Evolutionary conservation across 1,284 basidiomycete genomes (phyloP).

Genomic region (Irpex lacteus): DNA sequence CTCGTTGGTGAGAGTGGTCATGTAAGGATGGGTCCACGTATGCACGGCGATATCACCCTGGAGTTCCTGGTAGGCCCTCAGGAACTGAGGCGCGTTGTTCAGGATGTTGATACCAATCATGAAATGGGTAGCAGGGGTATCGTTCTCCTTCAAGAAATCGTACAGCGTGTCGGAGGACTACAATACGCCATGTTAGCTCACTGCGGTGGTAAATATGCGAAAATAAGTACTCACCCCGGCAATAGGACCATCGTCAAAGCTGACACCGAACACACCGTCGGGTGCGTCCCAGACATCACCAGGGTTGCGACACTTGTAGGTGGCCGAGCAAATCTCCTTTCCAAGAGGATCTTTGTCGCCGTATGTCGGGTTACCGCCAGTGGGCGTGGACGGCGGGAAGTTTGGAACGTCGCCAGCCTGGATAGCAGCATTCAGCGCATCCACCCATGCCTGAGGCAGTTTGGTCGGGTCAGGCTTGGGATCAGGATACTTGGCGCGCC

Average conservation of each 20-base stretch:
- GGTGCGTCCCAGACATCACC: conserved; percentile 75
- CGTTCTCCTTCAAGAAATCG: conserved; percentile 58
- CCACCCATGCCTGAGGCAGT: conserved; percentile 63
- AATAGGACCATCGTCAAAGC: conserved; percentile 82
- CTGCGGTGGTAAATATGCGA: not conserved
- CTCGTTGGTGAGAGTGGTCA: conserved; percentile 73
- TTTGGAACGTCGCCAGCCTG: conserved; percentile 72
- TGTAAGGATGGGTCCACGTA: conserved; percentile 80
- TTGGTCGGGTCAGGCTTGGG: conserved; percentile 38
- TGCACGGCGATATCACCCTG: conserved; percentile 73
- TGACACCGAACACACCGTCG: conserved; percentile 50
- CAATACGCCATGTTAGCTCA: conserved; percentile 11
- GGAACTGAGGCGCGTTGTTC: conserved; percentile 51
- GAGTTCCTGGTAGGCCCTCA: conserved; percentile 45
- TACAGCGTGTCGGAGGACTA: conserved; percentile 40
- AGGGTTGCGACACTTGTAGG: conserved; percentile 57
- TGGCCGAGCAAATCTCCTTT: conserved; percentile 60
- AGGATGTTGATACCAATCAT: conserved; percentile 79
- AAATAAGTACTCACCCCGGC: conserved; percentile 38
- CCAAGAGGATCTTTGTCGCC: conserved; percentile 48
- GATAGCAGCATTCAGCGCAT: conserved; percentile 63
- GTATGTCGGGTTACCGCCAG: conserved; percentile 49
- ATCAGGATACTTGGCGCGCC: conserved; percentile 53
- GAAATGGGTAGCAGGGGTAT: conserved; percentile 73
- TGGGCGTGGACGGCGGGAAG: conserved; percentile 48